These are phyloP conservation scores for Leccinum subatratum DNA, from an alignment of 1,284 basidiomycete genomes.

Conservation along the genomic window DNA sequence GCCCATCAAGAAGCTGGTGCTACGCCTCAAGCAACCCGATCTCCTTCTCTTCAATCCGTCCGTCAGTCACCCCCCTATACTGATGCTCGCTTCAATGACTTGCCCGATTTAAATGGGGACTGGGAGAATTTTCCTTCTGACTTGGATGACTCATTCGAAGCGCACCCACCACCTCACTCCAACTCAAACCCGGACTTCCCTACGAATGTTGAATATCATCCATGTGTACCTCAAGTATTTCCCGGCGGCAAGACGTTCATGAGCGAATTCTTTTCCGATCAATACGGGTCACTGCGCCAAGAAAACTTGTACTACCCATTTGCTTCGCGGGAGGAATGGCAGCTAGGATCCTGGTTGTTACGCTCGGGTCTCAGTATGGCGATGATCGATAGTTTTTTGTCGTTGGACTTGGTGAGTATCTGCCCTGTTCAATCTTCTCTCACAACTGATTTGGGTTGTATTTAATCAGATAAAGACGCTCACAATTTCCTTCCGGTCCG, in stretches of 20 bases:
- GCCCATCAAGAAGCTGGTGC: neutral
- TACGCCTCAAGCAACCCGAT: neutral
- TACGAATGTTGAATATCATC: neutral
- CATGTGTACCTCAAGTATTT: neutral
- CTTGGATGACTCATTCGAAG: neutral
- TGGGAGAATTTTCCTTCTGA: neutral
- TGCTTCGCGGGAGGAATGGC: neutral
- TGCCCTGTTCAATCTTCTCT: neutral
- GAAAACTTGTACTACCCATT: neutral
- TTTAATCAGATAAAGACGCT: neutral
- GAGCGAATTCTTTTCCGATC: neutral
- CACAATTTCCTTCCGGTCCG: neutral
- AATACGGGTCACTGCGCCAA: neutral
- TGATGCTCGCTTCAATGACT: neutral
- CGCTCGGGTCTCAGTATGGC: neutral
- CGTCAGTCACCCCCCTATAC: neutral
- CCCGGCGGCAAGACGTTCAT: neutral
- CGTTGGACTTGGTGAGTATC: neutral
- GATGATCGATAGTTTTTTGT: neutral
- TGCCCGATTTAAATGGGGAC: neutral
- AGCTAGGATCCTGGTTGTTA: neutral
- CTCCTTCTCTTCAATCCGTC: neutral
- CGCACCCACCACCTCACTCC: neutral
- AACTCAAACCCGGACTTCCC: neutral
- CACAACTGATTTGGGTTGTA: neutral